phyloP scores from a whole-genome alignment of 2,329 filamentous ascomycete species.

The Neofusicoccum laricinum region DNA sequence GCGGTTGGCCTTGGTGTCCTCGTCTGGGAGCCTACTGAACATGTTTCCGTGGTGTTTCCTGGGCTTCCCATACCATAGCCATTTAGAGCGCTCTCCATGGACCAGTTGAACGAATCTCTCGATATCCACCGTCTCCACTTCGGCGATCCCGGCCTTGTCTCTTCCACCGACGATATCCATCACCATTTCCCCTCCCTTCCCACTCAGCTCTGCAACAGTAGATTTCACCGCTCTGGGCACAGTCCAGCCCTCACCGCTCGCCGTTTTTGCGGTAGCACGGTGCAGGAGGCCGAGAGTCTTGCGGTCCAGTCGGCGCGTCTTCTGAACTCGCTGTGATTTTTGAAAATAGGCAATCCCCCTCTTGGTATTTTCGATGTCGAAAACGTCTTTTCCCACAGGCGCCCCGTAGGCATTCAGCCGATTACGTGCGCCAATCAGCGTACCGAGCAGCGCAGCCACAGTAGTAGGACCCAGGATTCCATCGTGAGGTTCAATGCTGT shows the following conservation, averaged over 20 bases:
- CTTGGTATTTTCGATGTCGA: slow-evolving; percentile 80
- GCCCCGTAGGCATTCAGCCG: slow-evolving; percentile 80
- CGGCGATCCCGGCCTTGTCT: slow-evolving; percentile 85
- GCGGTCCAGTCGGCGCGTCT: slow-evolving; percentile 75
- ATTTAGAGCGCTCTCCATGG: slow-evolving; percentile 81
- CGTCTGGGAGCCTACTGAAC: slow-evolving; percentile 37
- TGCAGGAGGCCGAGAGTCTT: slow-evolving; percentile 80
- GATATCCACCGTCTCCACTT: slow-evolving; percentile 88
- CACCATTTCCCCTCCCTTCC: slow-evolving; percentile 90
- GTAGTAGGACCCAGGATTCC: slow-evolving; percentile 90
- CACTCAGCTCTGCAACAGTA: slow-evolving; percentile 87
- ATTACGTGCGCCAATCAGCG: slow-evolving; percentile 86
- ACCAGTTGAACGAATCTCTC: slow-evolving; percentile 77
- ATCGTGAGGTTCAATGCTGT: slow-evolving; percentile 88
- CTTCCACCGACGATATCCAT: slow-evolving; percentile 85
- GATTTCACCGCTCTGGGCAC: slow-evolving; percentile 94
- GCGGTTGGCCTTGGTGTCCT: slow-evolving; percentile 26
- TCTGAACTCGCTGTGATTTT: slow-evolving; percentile 77
- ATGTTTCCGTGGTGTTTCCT: slow-evolving; percentile 55
- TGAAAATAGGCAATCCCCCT: slow-evolving; percentile 85
- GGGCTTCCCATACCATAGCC: slow-evolving; percentile 91
- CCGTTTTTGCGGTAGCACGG: slow-evolving; percentile 81
- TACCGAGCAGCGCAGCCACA: slow-evolving; percentile 80
- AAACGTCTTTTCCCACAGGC: slow-evolving; percentile 84
- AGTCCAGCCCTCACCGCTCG: slow-evolving; percentile 83